Base-by-base conservation (phyloP, 2,329 filamentous ascomycete species). In the Fusarium tanahbumbuense region DNA sequence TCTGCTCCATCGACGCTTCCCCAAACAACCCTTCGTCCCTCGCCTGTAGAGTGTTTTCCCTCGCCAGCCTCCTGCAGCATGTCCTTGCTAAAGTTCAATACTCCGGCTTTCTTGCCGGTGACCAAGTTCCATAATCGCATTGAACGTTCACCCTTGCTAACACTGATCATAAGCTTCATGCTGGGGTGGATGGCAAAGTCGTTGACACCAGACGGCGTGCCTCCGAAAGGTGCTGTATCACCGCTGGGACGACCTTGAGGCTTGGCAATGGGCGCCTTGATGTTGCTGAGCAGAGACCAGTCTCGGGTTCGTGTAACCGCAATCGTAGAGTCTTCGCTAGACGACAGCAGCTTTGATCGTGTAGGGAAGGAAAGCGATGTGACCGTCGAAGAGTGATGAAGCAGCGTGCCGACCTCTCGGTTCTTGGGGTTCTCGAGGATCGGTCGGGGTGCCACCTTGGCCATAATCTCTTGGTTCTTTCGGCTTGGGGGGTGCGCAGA, bases 61-160 rank as follows among this genome's bases (percentile, higher is more conserved):
- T 97, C 93, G 47, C 93, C 93, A 13, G 92, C 88, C 73, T 92
- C 89, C 46, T 88, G 84, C 55, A 98, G 83, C 75, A 96, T 86
- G 1, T 91, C 88, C 60, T 88, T 86, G 70, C 87, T 88, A 78
- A 98, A 98, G 78, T 93, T 96, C 73, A 99, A 83, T 55, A 97
- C 94, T 30, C 94, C 93, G 1, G 94, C 94, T 83, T 97, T 98
- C 83, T 95, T 97, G 18, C 94, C 96, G 5, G 95, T 98, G 71
- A 98, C 94, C 69, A 99, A 80, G 77, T 99, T 98, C 96, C 96
- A 99, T 70, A 98, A 81, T 70, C 96, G 86, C 92, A 99, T 97
- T 76, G 91, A 93, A 70, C 89, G 90, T 83, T 99, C 96, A 70
- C 94, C 94, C 75, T 91, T 93, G 72, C 93, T 92, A 11, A 98